A percentile compares a stretch with the other conserved stretches of the same genome.
These are phyloP conservation scores for Telfairia occidentalis DNA, from an alignment of 331 rosid species.

Conservation along the genomic window DNA sequence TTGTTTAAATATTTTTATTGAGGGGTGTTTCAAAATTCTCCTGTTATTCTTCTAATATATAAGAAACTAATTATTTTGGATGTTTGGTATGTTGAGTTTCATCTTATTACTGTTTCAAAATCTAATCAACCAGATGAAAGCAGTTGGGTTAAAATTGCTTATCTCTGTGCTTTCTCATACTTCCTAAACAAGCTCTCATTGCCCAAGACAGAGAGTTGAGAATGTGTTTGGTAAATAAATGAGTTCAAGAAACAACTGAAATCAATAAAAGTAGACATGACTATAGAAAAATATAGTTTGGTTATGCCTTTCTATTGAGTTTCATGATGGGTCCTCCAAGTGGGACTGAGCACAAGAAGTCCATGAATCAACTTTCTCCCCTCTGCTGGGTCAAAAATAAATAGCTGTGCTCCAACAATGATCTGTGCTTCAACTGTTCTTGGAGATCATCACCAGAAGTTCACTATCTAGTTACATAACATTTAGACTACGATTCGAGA, in stretches of 20 bases:
- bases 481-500: not conserved
- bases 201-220: not conserved
- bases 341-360: not conserved
- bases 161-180: not conserved
- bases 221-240: not conserved
- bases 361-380: not conserved
- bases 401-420: not conserved
- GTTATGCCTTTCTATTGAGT: not conserved
- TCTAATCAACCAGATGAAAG: not conserved
- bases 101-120: not conserved
- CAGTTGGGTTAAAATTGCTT: not conserved
- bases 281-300: not conserved
- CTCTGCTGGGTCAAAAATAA: not conserved
- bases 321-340: not conserved
- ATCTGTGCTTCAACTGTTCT: not conserved
- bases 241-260: not conserved
- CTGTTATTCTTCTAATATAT: not conserved
- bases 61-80: constrained; percentile 3
- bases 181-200: not conserved
- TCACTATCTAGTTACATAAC: not conserved
- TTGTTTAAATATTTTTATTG: constrained; percentile 5
- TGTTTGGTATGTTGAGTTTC: not conserved
- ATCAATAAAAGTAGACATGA: not conserved
- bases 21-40: constrained; percentile 4
- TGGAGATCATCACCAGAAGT: not conserved